Conservation (phyloP, 164 flowering plant species). For the Aristolochia californica region DNA sequence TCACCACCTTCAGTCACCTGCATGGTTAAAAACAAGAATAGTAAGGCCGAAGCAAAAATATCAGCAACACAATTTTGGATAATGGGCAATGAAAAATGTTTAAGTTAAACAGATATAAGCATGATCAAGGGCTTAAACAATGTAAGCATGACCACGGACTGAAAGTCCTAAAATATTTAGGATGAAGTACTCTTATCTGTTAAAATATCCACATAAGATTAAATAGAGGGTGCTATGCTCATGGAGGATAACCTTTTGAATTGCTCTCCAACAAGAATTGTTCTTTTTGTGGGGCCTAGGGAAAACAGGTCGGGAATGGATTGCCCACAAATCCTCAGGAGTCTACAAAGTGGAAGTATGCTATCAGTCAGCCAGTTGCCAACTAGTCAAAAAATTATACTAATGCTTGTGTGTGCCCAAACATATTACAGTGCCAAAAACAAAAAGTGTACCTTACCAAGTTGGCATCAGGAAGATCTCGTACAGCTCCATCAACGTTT, state of each 20-base stretch:
- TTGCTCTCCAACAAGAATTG: conserved; percentile 65
- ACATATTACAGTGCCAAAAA: conserved; percentile 13
- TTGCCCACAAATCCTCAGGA: conserved; percentile 86
- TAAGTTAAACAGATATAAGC: neutral
- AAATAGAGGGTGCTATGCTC: neutral
- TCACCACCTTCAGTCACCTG: conserved; percentile 65
- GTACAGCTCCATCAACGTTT: conserved; percentile 93
- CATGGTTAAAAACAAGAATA: conserved; percentile 2
- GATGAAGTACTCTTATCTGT: neutral
- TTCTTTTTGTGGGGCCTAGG: conserved; percentile 73
- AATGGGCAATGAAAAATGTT: too few species aligned
- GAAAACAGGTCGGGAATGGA: conserved; percentile 66
- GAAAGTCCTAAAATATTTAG: neutral
- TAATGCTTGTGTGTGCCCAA: neutral
- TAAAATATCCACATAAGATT: neutral
- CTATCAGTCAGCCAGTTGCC: neutral
- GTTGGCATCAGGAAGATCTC: conserved; percentile 99
- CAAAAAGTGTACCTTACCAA: conserved; percentile 93
- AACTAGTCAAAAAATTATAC: neutral
- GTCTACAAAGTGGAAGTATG: conserved; percentile 25
- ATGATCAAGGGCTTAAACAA: neutral
- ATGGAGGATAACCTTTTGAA: conserved; percentile 54
- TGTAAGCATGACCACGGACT: neutral
- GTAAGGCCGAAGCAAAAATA: neutral
- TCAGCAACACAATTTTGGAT: too few species aligned